Percentiles rank a stretch among this genome's conserved stretches.
Conservation (phyloP, 139 green algal genomes). For the Volvox africanus region DNA sequence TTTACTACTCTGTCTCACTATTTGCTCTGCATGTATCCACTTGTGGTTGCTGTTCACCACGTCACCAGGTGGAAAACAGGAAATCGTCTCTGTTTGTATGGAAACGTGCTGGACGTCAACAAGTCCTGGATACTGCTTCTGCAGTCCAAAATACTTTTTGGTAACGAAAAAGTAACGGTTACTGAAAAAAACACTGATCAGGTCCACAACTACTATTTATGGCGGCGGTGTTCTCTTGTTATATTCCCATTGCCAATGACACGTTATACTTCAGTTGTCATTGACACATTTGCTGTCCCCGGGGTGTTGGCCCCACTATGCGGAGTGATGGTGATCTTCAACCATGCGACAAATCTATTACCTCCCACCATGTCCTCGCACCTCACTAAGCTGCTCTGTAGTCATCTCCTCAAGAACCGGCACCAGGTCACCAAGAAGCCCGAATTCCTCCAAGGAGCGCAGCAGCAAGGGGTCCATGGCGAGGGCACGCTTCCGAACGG, state of each 20-base stretch:
- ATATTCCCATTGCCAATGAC: background rate
- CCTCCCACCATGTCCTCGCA: background rate
- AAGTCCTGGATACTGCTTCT: no score
- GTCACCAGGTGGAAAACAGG: no score
- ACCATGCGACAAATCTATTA: background rate
- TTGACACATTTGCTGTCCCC: background rate
- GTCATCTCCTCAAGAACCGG: conserved; percentile 14
- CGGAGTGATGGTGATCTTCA: background rate
- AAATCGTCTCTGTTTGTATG: no score
- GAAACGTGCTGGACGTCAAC: no score
- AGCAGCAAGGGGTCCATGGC: background rate
- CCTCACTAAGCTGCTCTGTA: background rate
- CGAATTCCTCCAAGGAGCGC: background rate
- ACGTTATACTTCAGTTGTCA: background rate
- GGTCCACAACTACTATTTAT: background rate
- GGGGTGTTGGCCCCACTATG: background rate
- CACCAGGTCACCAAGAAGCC: background rate
- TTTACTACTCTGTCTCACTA: no score
- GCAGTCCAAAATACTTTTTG: no score
- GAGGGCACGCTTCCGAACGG: background rate
- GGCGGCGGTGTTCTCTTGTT: background rate
- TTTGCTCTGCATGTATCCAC: no score
- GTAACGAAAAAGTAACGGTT: no score
- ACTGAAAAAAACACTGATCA: no score
- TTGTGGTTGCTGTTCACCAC: no score